Conservation (phyloP, 306 rosid species). For the Inga laurina region DNA sequence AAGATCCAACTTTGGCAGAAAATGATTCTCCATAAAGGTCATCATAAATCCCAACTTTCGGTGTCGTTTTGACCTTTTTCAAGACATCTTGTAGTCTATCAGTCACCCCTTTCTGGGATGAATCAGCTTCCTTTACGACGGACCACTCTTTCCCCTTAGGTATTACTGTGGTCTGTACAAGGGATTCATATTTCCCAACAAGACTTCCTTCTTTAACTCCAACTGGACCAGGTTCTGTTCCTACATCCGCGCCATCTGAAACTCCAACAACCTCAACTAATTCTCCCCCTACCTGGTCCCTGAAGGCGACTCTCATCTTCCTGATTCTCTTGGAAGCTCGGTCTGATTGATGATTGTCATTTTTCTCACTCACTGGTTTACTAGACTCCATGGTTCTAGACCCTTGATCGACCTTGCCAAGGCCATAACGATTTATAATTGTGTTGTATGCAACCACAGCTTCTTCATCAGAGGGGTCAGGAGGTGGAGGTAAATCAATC, state of each 20-base stretch:
- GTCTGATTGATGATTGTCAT: conserved; percentile 46
- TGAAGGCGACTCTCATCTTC: conserved; percentile 81
- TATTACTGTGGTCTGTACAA: conserved; percentile 85
- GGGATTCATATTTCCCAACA: conserved; percentile 94
- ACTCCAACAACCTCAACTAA: conserved; percentile 87
- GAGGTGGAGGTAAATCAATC: conserved; percentile 80
- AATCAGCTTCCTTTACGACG: conserved; percentile 54
- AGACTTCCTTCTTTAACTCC: conserved; percentile 98
- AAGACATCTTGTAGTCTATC: conserved; percentile 89
- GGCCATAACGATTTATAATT: conserved; percentile 77
- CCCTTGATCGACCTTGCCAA: conserved; percentile 51
- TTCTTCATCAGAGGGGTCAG: conserved; percentile 90
- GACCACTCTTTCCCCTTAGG: conserved; percentile 90
- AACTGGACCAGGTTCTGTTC: conserved; percentile 92
- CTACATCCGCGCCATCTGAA: conserved; percentile 95
- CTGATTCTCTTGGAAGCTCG: conserved; percentile 71
- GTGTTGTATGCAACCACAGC: conserved; percentile 91
- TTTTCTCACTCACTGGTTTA: conserved; percentile 38
- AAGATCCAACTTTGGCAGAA: conserved; percentile 79
- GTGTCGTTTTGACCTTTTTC: conserved; percentile 71
- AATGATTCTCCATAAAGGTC: conserved; percentile 90
- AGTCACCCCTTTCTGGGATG: conserved; percentile 82
- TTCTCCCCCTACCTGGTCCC: conserved; percentile 96
- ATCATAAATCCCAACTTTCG: conserved; percentile 77
- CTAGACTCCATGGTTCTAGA: conserved; percentile 49